phyloP scores from a whole-genome alignment of 2,329 filamentous ascomycete genomes.

The Colletotrichum truncatum region DNA sequence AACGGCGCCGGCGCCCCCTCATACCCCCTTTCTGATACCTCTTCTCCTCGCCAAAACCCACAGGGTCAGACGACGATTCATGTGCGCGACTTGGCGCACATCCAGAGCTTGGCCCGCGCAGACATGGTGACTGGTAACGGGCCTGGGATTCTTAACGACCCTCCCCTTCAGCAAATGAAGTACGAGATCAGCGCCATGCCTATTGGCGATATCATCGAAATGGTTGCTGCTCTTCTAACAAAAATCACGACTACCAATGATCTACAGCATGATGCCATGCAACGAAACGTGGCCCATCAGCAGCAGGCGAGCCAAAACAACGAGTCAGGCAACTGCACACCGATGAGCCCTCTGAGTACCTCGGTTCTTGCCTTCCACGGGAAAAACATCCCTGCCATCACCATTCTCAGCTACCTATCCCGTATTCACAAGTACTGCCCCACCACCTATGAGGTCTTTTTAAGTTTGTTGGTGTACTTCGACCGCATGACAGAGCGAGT shows the following conservation, averaged over 20 bases:
- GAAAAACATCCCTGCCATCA: conserved; percentile 97
- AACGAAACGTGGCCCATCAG: conserved; percentile 72
- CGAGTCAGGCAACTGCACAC: conserved; percentile 60
- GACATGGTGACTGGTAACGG: conserved; percentile 70
- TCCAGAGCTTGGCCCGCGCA: conserved; percentile 86
- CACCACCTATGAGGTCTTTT: conserved; percentile 96
- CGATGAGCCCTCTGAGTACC: conserved; percentile 67
- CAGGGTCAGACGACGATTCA: conserved; percentile 66
- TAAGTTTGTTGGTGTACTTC: conserved; percentile 96
- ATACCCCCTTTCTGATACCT: conserved; percentile 37
- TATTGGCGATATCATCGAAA: conserved; percentile 96
- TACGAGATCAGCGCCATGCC: conserved; percentile 99
- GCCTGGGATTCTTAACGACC: conserved; percentile 59
- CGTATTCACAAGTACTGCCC: conserved; percentile 99
- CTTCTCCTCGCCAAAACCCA: conserved; percentile 36
- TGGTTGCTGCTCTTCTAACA: conserved; percentile 95
- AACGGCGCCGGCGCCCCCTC: conserved; percentile 35
- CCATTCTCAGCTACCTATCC: conserved; percentile 93
- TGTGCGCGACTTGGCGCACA: conserved; percentile 89
- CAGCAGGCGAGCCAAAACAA: conserved; percentile 60
- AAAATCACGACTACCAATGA: conserved; percentile 99
- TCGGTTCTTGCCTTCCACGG: conserved; percentile 94
- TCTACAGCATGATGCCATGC: conserved; percentile 88
- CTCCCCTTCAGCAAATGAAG: conserved; percentile 65
- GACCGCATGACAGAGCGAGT: conserved; percentile 98